Percentiles rank a stretch among this genome's conserved stretches.
These are phyloP conservation scores for Helicocarpus griseus DNA, from an alignment of 2,329 filamentous ascomycete species.

Conservation along the genomic window DNA sequence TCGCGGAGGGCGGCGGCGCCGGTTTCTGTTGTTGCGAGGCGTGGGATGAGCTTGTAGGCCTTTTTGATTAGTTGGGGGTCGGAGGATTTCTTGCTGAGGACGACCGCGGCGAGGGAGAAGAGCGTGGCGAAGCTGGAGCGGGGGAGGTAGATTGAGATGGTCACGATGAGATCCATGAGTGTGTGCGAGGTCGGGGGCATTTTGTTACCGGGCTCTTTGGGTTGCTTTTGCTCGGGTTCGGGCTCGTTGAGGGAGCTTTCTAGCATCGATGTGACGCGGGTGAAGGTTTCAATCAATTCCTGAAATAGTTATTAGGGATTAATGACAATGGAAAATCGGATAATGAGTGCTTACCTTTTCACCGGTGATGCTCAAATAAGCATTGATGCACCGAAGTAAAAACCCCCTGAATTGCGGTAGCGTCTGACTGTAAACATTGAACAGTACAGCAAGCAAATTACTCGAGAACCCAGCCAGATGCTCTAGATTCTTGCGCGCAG, in stretches of 20 bases:
- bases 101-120: slow-evolving; percentile 75
- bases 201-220: slow-evolving; percentile 53
- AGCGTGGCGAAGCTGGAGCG: slow-evolving; percentile 73
- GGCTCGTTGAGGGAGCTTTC: slow-evolving; percentile 57
- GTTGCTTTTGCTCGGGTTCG: slow-evolving; percentile 54
- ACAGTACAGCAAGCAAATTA: slow-evolving; percentile 91
- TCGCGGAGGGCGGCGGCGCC: slow-evolving; percentile 68
- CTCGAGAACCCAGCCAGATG: slow-evolving; percentile 70
- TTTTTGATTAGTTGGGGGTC: slow-evolving; percentile 97
- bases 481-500: slow-evolving; percentile 70
- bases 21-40: slow-evolving; percentile 69
- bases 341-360: slow-evolving; percentile 36
- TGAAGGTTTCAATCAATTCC: slow-evolving; percentile 81
- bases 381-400: slow-evolving; percentile 89
- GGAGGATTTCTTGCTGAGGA: slow-evolving; percentile 56
- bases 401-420: slow-evolving; percentile 84
- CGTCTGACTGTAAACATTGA: slow-evolving; percentile 97
- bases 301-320: slow-evolving; percentile 19
- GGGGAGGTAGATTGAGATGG: slow-evolving; percentile 87
- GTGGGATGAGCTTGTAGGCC: slow-evolving; percentile 93
- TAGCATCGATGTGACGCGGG: slow-evolving; percentile 75
- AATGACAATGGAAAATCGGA: neutral
- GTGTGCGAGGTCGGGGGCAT: slow-evolving; percentile 93
- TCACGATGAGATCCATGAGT: slow-evolving; percentile 92
- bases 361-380: slow-evolving; percentile 82